Evolutionary conservation across 1,284 basidiomycete species (phyloP), one percentile per base, ranked within the genome.

Genomic region (Wolfiporia cocos): DNA sequence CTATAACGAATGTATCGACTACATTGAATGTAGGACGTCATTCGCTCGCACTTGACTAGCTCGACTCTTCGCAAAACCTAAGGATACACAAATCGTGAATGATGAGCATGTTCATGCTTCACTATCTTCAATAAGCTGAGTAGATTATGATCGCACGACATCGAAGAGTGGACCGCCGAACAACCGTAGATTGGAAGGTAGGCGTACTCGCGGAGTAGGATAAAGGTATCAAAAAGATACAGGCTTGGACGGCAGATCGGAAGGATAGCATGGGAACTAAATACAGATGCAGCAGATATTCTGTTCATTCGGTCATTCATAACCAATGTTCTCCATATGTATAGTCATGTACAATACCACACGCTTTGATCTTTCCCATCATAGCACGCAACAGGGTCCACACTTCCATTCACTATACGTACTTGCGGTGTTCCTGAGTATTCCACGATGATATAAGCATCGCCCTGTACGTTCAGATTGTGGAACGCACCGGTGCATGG

Each of bases 401-500:
- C n/a, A n/a, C n/a, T n/a, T n/a, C n/a, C n/a, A n/a, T n/a, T n/a
- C n/a, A n/a, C n/a, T n/a, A 65, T 33, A 56, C 12, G 26, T 54
- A 49, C 42, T 65, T 65, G 31, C 63, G 57, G 35, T 66, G 64
- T 45, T 66, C 64, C 64, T 66, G 37, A 2, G 40, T 47, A 4
- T 41, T 26, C 21, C n/a, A 21, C 19, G 34, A 2, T 32, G 34
- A 19, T n/a, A 23, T 18, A n/a, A 17, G 26, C 34, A 20, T 23
- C 3, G 19, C 3, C 23, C 21, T 19, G n/a, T 22, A 19, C 21
- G 28, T 31, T 14, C 37, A 31, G 18, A 11, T 28, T 18, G 26
- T 3, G 15, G 12, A 43, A 65, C 78, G 42, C 54, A 85, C 87
- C n/a, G 87, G 87, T 19, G 72, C 59, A 66, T 96, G 92, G 10